These are phyloP conservation scores for Tricholoma terreum DNA, from an alignment of 768 basidiomycete species.

Conservation along the genomic window DNA sequence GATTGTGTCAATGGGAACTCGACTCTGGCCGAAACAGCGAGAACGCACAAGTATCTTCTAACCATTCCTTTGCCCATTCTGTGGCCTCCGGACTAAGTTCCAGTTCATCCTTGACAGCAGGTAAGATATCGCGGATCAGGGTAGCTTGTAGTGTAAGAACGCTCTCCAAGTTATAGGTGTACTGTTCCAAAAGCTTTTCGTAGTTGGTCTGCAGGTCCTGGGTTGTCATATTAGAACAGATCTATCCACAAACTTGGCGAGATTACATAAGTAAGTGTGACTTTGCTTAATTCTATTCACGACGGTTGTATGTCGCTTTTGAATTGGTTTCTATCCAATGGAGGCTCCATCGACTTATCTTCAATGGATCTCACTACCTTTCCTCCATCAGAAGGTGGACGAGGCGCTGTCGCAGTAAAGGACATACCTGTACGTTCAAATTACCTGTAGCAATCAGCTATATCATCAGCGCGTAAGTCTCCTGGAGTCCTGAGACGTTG, in stretches of 20 bases:
- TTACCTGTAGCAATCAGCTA: background rate
- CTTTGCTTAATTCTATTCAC: background rate
- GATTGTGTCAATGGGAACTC: slow-evolving; percentile 2
- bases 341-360: slow-evolving; percentile 47
- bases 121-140: slow-evolving; percentile 55
- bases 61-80: slow-evolving; percentile 58
- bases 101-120: slow-evolving; percentile 58
- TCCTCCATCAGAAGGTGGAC: slow-evolving; percentile 53
- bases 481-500: background rate
- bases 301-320: slow-evolving; percentile 5
- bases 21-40: background rate
- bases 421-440: slow-evolving; percentile 60
- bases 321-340: slow-evolving; percentile 55
- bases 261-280: background rate
- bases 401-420: slow-evolving; percentile 69
- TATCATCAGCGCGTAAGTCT: background rate
- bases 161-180: slow-evolving; percentile 44
- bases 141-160: slow-evolving; percentile 48
- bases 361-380: slow-evolving; percentile 47
- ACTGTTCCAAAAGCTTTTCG: slow-evolving; percentile 46
- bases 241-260: background rate
- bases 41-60: slow-evolving; percentile 60
- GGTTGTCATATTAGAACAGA: slow-evolving; percentile 9
- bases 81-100: slow-evolving; percentile 43
- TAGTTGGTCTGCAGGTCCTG: slow-evolving; percentile 45